Conservation (phyloP, 2,329 filamentous ascomycete genomes). For the Huntiella bhutanensis region DNA sequence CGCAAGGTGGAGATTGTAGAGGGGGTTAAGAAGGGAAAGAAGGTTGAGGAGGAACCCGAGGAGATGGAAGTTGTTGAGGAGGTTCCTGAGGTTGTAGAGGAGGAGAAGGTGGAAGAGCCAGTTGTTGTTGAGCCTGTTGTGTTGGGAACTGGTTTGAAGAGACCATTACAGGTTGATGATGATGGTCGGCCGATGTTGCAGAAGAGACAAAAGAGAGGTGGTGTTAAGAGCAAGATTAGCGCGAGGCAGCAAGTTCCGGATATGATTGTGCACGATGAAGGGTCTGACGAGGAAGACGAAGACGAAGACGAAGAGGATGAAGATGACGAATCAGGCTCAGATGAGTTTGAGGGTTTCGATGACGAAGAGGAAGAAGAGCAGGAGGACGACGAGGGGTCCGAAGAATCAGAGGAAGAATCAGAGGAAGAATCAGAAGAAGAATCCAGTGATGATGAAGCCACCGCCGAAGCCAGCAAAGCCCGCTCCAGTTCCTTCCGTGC, state of each 20-base stretch:
- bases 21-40: slow-evolving; percentile 17
- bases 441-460: slow-evolving; percentile 15
- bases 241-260: slow-evolving; percentile 20
- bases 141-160: slow-evolving; percentile 65
- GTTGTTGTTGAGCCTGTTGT: slow-evolving; percentile 11
- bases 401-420: slow-evolving; percentile 12
- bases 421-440: slow-evolving; percentile 17
- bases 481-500: slow-evolving; percentile 61
- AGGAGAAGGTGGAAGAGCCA: neutral
- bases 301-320: slow-evolving; percentile 25
- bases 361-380: slow-evolving; percentile 14
- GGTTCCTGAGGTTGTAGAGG: neutral
- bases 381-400: neutral
- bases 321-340: slow-evolving; percentile 13
- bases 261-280: slow-evolving; percentile 26
- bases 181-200: slow-evolving; percentile 65
- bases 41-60: neutral
- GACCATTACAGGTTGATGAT: slow-evolving; percentile 63
- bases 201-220: slow-evolving; percentile 57
- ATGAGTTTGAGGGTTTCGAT: slow-evolving; percentile 14
- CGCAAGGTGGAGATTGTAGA: slow-evolving; percentile 10
- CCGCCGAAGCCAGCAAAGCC: slow-evolving; percentile 18
- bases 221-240: slow-evolving; percentile 37
- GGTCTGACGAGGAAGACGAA: slow-evolving; percentile 35
- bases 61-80: slow-evolving; percentile 2